These are phyloP conservation scores for Pistacia vera DNA, from an alignment of 345 rosid species.

Conservation along the genomic window DNA sequence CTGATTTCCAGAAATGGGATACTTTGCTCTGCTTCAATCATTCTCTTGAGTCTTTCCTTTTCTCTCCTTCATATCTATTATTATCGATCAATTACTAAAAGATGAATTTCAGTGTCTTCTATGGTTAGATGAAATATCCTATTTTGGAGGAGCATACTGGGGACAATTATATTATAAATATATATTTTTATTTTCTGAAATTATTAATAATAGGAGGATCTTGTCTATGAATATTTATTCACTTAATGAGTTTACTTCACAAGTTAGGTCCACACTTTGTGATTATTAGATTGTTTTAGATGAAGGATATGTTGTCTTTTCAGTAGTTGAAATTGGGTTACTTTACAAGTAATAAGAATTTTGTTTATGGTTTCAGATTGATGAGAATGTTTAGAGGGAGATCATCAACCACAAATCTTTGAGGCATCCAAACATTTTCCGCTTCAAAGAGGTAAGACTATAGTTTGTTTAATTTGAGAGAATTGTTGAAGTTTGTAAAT, in stretches of 20 bases:
- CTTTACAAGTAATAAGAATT: background rate
- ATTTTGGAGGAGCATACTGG: background rate
- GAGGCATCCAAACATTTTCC: conserved; percentile 86
- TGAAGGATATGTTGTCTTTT: background rate
- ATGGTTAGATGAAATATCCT: background rate
- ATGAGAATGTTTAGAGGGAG: conserved; percentile 94
- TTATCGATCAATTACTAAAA: background rate
- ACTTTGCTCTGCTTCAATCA: background rate
- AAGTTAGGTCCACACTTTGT: background rate
- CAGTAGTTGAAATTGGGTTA: background rate
- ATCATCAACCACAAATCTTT: conserved; percentile 88
- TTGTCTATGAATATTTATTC: background rate
- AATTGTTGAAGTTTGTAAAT: too few relatives aligned
- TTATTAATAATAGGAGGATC: background rate
- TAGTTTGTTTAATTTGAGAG: background rate
- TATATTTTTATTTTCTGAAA: background rate
- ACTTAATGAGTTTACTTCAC: background rate
- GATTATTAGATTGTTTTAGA: background rate
- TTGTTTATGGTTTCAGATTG: conserved; percentile 62
- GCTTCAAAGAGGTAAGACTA: conserved; percentile 82
- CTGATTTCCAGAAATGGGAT: background rate
- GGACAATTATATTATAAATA: background rate
- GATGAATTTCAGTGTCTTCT: background rate
- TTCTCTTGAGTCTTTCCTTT: background rate
- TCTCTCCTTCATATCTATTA: background rate